Evolutionary conservation across 805 yeast species (phyloP), one percentile per base, ranked within the genome.

Genomic region (Candida arabinofermentans): DNA sequence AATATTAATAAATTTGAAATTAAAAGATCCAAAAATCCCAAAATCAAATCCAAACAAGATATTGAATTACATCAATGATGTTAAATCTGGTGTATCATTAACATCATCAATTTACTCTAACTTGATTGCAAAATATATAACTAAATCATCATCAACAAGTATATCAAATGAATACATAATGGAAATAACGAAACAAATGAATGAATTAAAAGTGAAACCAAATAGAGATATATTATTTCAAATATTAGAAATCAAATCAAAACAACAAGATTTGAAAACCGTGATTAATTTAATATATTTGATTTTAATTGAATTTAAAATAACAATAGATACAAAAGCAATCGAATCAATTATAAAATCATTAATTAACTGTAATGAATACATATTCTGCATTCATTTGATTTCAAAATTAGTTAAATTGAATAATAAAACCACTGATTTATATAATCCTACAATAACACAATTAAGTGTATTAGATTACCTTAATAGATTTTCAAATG

Each of bases 51-150:
- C 40, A 4, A 26, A 23, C 17, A 27, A 35, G 6, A 24, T 45
- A 12, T 34, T 47, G 31, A 34, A 23, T 3, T 38, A 39, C 22
- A 43, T 21, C 31, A 33, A 8, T 3, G n/a, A 1, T 2, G 17
- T 12, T 31, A 39, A n/a, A 36, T 34, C 8, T 14, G 39, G 14
- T 47, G 43, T 40, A 40, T 42, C 12, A 41, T 49, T 8, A 49
- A 46, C 37, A 40, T 39, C 41, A 47, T 44, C 34, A 16, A 35
- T 32, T 32, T 51, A 26, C 37, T n/a, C n/a, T n/a, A n/a, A n/a
- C n/a, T n/a, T n/a, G n/a, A n/a, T n/a, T n/a, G n/a, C n/a, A n/a
- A n/a, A n/a, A n/a, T n/a, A n/a, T n/a, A n/a, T n/a, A n/a, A n/a
- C n/a, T n/a, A n/a, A n/a, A 26, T 26, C 29, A 13, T 8, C 14